Percentiles rank a stretch among this genome's conserved stretches.
Conservation (phyloP, 176 grass and related monocot species). For the Triticum urartu region DNA sequence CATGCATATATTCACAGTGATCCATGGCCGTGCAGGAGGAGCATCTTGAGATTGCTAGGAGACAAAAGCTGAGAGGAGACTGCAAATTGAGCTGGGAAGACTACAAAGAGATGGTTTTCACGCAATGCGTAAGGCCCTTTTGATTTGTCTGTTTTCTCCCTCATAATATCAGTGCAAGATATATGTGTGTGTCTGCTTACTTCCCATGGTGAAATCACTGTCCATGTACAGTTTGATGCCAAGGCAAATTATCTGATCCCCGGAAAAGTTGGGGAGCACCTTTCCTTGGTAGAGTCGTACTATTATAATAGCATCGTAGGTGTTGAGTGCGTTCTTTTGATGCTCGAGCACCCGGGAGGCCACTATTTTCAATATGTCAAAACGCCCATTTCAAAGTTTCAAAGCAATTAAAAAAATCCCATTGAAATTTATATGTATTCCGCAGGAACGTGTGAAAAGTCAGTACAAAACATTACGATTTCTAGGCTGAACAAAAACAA, state of each 20-base stretch:
- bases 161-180: conserved; percentile 30
- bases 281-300: background rate
- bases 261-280: background rate
- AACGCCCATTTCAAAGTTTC: no score
- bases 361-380: no score
- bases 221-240: background rate
- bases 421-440: no score
- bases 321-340: background rate
- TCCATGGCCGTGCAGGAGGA: conserved; percentile 53
- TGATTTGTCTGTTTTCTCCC: conserved; percentile 36
- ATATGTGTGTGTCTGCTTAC: background rate
- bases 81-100: conserved; percentile 87
- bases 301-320: background rate
- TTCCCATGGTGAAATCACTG: background rate
- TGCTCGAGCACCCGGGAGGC: no score
- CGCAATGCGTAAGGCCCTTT: conserved; percentile 71
- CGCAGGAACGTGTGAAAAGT: no score
- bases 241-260: background rate
- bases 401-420: no score
- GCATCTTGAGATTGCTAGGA: conserved; percentile 60
- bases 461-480: no score
- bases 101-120: conserved; percentile 97
- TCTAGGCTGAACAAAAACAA: no score
- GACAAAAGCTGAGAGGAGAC: conserved; percentile 49
- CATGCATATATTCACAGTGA: conserved; percentile 18